Base-by-base conservation (phyloP, 352 stramenopile species). In the Globisporangium yorkense region DNA sequence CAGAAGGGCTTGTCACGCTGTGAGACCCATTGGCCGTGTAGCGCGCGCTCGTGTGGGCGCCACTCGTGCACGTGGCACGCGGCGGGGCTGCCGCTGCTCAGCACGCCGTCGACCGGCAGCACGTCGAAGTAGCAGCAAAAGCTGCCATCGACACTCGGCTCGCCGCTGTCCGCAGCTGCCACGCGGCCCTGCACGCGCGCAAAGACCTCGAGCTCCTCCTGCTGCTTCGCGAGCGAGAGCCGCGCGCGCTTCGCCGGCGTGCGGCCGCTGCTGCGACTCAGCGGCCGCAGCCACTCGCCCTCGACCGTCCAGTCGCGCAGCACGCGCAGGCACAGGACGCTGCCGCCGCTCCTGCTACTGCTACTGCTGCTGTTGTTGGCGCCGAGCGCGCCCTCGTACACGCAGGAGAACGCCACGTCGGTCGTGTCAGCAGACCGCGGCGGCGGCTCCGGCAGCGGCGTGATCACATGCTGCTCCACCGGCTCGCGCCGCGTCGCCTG, bases 71-170 rank as follows among this genome's bases (percentile, higher is more conserved):
- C 57, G 54, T 76, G 71, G 50, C 75, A 87, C 12, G 67, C 61
- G 0, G 84, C 51, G 0, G 70, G 70, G 24, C 20, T 67, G 54
- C 7, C 62, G 44, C 7, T 67, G 59, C 39, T 75, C 75, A 21
- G 65, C 73, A 31, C 45, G 9, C 33, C 29, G 54, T 53, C 16
- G 9, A 54, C 48, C 35, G 51, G 59, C 1, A 54, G 35, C 1
- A 80, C 63, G 13, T 78, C 62, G 51, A 89, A 84, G 20, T 67
- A 54, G 54, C 73, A 84, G 52, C 68, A 85, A 66, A 77, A 82
- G 27, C 75, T 56, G 18, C 56, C 60, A 9, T 43, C 40, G 13
- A 53, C 54, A 10, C 44, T 46, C 12, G 48, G 39, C 10, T 57
- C 58, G 49, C 71, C 52, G 18, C 76, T 66, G 2, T 68, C 39